Conservation (phyloP, 2,329 filamentous ascomycete species). For the Pyrenochaeta sp. region DNA sequence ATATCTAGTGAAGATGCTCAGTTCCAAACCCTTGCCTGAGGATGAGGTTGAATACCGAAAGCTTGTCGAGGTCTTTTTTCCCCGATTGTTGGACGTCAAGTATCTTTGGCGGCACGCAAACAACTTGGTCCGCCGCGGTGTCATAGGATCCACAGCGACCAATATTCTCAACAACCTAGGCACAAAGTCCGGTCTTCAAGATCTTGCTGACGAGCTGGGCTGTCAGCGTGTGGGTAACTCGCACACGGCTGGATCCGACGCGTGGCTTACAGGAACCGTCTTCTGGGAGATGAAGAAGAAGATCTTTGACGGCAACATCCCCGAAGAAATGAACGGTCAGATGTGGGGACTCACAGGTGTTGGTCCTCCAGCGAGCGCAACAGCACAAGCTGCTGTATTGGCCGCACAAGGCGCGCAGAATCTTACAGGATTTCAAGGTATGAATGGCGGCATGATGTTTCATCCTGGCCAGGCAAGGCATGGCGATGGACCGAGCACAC, state of each 20-base stretch:
- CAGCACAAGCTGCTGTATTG: constrained; percentile 55
- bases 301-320: constrained; percentile 84
- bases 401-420: constrained; percentile 53
- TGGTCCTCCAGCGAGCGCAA: constrained; percentile 64
- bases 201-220: constrained; percentile 91
- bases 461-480: constrained; percentile 51
- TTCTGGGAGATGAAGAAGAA: constrained; percentile 93
- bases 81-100: constrained; percentile 93
- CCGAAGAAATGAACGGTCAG: constrained; percentile 83
- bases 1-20: constrained; percentile 93
- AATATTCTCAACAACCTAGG: constrained; percentile 86
- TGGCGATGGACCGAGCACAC: constrained; percentile 71
- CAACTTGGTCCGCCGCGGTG: constrained; percentile 65
- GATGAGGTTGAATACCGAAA: constrained; percentile 90
- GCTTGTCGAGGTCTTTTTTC: constrained; percentile 91
- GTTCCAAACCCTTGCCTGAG: constrained; percentile 81
- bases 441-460: constrained; percentile 50
- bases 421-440: constrained; percentile 40
- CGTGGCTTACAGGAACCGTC: constrained; percentile 88
- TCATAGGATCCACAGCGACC: constrained; percentile 58
- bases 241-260: constrained; percentile 94
- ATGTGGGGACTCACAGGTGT: constrained; percentile 87
- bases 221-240: constrained; percentile 87
- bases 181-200: constrained; percentile 89
- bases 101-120: constrained; percentile 92